Conservation (phyloP, 805 yeast species). For the Myxozyma vanderwaltii region DNA sequence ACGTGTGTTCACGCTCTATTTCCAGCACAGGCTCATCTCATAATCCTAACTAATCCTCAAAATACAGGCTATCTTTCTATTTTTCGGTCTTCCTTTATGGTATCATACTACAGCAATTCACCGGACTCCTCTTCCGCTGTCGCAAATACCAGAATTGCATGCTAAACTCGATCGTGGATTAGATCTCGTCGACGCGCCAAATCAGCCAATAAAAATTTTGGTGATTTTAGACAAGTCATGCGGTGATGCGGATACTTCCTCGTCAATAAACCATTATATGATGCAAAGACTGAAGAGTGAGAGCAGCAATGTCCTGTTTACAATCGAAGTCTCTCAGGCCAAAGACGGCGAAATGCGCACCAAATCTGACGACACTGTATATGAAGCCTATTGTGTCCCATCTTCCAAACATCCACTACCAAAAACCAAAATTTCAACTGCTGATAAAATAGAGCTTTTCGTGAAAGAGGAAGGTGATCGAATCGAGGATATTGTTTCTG, state of each 20-base stretch:
- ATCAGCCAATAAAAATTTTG: conserved; percentile 48
- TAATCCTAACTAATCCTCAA: background rate
- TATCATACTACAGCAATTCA: conserved; percentile 59
- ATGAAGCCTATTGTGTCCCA: conserved; percentile 1
- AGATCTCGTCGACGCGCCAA: conserved; percentile 38
- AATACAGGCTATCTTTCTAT: conserved; percentile 35
- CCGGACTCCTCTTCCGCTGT: conserved; percentile 61
- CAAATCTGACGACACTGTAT: background rate
- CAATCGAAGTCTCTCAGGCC: background rate
- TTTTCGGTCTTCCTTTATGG: conserved; percentile 64
- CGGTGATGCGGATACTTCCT: background rate
- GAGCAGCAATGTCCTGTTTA: background rate
- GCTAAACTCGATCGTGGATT: conserved; percentile 37
- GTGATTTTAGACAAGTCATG: background rate
- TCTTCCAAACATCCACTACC: conserved; percentile 1
- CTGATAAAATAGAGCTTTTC: background rate
- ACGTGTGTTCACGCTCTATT: background rate
- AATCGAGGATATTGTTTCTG: background rate
- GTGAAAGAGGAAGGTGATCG: background rate
- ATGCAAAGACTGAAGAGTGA: background rate
- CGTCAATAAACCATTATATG: background rate
- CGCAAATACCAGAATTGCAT: conserved; percentile 45
- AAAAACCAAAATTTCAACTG: background rate
- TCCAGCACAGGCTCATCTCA: background rate
- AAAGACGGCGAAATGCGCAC: background rate